phyloP scores from a whole-genome alignment of 345 rosid species.

The Lumnitzera racemosa region DNA sequence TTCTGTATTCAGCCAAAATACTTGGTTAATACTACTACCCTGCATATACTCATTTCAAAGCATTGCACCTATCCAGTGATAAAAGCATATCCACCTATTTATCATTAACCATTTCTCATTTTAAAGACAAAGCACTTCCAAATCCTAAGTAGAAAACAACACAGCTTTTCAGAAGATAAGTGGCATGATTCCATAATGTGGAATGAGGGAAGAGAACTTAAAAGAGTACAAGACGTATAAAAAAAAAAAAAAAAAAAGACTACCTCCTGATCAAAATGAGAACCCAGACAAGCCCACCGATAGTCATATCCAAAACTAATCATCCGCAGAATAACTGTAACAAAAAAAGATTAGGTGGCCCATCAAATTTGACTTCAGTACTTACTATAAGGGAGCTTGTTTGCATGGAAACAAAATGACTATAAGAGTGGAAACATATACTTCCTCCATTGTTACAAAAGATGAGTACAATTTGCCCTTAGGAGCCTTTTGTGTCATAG shows the following conservation, averaged over 20 bases:
- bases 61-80: not conserved
- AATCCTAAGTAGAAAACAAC: too few relatives aligned
- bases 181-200: not conserved
- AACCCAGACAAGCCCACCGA: conserved; percentile 56
- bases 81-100: too few relatives aligned
- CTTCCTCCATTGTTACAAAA: too few relatives aligned
- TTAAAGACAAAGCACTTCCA: too few relatives aligned
- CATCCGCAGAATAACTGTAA: conserved; percentile 77
- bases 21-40: not conserved
- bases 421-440: too few relatives aligned
- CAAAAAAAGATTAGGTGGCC: not conserved
- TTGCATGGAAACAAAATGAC: too few relatives aligned
- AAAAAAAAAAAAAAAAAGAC: not conserved
- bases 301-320: conserved; percentile 92
- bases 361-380: not conserved
- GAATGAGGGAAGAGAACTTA: not conserved
- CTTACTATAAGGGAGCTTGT: too few relatives aligned
- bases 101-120: too few relatives aligned
- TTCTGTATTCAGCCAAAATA: conserved; percentile 31
- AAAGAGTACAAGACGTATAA: not conserved
- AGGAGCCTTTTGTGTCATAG: too few relatives aligned
- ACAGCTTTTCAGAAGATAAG: too few relatives aligned
- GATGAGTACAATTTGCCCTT: too few relatives aligned
- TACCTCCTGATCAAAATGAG: conserved; percentile 72
- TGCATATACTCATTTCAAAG: not conserved